A percentile compares a stretch with the other conserved stretches of the same genome.
phyloP scores from a whole-genome alignment of 257 asterid genomes.

The Solanum megistacrolobum region DNA sequence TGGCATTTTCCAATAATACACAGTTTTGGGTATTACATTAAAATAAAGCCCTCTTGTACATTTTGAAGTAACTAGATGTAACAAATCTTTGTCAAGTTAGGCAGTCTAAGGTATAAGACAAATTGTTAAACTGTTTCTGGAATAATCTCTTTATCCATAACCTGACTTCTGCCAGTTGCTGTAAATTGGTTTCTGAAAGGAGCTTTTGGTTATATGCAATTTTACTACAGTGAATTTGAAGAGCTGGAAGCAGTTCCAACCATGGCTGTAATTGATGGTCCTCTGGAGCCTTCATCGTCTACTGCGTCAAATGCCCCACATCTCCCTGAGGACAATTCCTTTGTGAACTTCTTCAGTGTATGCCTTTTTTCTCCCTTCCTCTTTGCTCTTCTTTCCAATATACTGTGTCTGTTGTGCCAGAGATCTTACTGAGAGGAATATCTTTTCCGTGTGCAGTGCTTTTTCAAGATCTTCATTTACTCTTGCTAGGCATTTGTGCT shows the following conservation, averaged over 20 bases:
- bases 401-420: not conserved
- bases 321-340: conserved; percentile 67
- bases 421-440: not conserved
- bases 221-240: conserved; percentile 63
- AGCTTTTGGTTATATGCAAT: not conserved
- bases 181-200: not conserved
- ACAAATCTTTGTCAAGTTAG: not conserved
- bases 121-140: not conserved
- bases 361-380: conserved; percentile 3
- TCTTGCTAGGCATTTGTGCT: not conserved
- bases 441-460: not conserved
- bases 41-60: not conserved
- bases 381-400: not conserved
- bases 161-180: not conserved
- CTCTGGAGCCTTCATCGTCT: conserved; percentile 67
- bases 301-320: conserved; percentile 37
- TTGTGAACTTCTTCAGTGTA: conserved; percentile 86
- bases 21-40: not conserved
- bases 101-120: not conserved
- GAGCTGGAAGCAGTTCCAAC: conserved; percentile 95
- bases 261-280: conserved; percentile 78
- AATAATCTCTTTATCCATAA: not conserved
- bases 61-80: not conserved
- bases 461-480: not conserved
- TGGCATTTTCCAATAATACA: not conserved